Base-by-base conservation (phyloP, 306 rosid genomes). In the Lathyrus tuberosus region DNA sequence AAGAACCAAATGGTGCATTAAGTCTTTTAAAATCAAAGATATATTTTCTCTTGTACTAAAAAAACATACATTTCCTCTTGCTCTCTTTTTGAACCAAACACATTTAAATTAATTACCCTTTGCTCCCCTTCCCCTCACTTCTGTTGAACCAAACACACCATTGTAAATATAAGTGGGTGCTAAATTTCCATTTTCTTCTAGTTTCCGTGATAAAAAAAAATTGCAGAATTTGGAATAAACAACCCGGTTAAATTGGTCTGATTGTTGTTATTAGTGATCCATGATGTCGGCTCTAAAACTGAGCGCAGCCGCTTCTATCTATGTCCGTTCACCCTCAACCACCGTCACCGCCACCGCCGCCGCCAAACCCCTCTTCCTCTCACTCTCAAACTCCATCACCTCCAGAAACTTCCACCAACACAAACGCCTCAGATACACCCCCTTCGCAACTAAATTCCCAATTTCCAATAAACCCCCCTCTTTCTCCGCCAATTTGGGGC, bases 401-500 rank as follows among this genome's bases (percentile, higher is more conserved):
- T 61, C 6, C 46, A 17, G 47, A 61, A 16, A 11, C 30, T 16
- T 61, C 41, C 67, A 62, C 14, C 14, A 60, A 40, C 47, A 54
- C 37, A 0, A 20, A 11, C 30, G 44, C 66, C 5, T 11, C 47
- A 9, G 11, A 11, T 51, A 51, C 58, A 5, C 18, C 30, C 10
- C 47, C 1, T 37, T 26, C 48, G 11, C 49, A 10, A 38, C 44
- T 18, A 62, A 38, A 62, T 37, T 62, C 33, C 67, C 49, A 11
- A 17, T 62, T 62, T 62, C 63, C 48, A 26, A 38, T 35, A 35
- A 59, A 59, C 7, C 14, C 65, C 51, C 65, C 33, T 44, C 54
- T 62, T 51, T 63, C 43, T 18, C 78, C 38, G 4, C 68, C 43
- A 74, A 73, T 51, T 84, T 83, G 12, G 65, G 46, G 33, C 11